Conservation (phyloP, 2,329 filamentous ascomycete species). For the Fusarium odoratissimum region DNA sequence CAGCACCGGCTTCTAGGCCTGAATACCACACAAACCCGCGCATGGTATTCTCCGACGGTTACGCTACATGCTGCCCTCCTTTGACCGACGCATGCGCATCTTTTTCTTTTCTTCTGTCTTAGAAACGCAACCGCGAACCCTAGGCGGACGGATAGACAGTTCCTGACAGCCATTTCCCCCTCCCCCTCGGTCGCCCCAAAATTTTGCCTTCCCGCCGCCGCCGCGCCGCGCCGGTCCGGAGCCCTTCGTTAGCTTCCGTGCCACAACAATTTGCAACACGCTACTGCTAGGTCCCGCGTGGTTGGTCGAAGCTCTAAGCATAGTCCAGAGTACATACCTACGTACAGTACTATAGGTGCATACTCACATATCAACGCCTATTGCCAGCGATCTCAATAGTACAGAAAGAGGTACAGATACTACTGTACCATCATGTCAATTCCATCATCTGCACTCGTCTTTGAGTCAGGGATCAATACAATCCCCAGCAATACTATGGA, state of each 20-base stretch:
- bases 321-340: constrained; percentile 29
- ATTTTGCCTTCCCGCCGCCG: constrained; percentile 39
- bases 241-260: constrained; percentile 42
- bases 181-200: constrained; percentile 32
- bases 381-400: constrained; percentile 31
- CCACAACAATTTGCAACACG: constrained; percentile 39
- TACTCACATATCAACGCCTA: constrained; percentile 23
- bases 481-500: constrained; percentile 26
- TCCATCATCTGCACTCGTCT: constrained; percentile 44
- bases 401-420: constrained; percentile 20
- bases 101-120: constrained; percentile 44
- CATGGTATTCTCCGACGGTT: constrained; percentile 34
- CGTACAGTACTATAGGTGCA: constrained; percentile 14
- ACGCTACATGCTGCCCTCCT: constrained; percentile 36
- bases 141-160: constrained; percentile 20
- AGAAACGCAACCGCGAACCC: constrained; percentile 34
- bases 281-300: constrained; percentile 43
- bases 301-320: constrained; percentile 37
- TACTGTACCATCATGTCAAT: constrained; percentile 41
- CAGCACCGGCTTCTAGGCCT: constrained; percentile 30
- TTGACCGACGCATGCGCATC: constrained; percentile 33
- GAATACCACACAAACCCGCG: constrained; percentile 32
- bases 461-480: constrained; percentile 46
- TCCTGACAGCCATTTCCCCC: constrained; percentile 12
- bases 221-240: constrained; percentile 41